Conservation (phyloP, 352 stramenopile species). For the Phytopythium vexans region DNA sequence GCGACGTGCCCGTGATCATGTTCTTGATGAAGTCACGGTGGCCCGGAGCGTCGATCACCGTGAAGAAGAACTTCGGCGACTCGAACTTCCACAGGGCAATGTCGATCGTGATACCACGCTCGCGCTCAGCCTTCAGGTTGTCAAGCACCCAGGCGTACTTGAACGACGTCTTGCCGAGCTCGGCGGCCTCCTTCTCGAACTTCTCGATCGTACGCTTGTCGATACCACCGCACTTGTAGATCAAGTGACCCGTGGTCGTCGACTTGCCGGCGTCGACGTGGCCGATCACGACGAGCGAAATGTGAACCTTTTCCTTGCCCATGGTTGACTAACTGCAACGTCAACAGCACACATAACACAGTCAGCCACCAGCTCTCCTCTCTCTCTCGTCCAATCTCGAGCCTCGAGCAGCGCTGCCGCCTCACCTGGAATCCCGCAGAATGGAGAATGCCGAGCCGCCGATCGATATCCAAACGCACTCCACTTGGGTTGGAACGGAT, state of each 20-base stretch:
- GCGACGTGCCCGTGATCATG: slow-evolving; percentile 98
- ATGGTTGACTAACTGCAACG: slow-evolving; percentile 9
- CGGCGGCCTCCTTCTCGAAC: slow-evolving; percentile 96
- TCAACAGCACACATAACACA: neutral
- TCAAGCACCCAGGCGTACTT: slow-evolving; percentile 99
- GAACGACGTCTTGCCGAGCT: slow-evolving; percentile 97
- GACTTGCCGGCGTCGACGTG: slow-evolving; percentile 99
- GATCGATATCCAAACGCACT: too few species aligned
- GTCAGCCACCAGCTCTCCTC: neutral
- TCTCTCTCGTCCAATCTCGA: neutral
- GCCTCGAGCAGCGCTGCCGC: too few species aligned
- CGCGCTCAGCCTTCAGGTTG: slow-evolving; percentile 97
- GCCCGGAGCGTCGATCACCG: slow-evolving; percentile 97
- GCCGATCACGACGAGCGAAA: slow-evolving; percentile 95
- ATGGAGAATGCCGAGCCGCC: slow-evolving; percentile 35
- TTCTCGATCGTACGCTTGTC: slow-evolving; percentile 99
- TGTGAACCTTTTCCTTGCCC: slow-evolving; percentile 79
- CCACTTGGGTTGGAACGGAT: too few species aligned
- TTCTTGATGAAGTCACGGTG: slow-evolving; percentile 99
- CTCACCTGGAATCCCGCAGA: slow-evolving; percentile 45
- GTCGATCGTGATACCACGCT: slow-evolving; percentile 98
- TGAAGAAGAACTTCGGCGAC: slow-evolving; percentile 96
- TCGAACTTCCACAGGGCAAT: slow-evolving; percentile 98
- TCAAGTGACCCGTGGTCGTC: slow-evolving; percentile 98
- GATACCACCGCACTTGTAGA: slow-evolving; percentile 99